Evolutionary conservation across 2,329 filamentous ascomycete genomes (phyloP).

Genomic region (Cercospora sp.): DNA sequence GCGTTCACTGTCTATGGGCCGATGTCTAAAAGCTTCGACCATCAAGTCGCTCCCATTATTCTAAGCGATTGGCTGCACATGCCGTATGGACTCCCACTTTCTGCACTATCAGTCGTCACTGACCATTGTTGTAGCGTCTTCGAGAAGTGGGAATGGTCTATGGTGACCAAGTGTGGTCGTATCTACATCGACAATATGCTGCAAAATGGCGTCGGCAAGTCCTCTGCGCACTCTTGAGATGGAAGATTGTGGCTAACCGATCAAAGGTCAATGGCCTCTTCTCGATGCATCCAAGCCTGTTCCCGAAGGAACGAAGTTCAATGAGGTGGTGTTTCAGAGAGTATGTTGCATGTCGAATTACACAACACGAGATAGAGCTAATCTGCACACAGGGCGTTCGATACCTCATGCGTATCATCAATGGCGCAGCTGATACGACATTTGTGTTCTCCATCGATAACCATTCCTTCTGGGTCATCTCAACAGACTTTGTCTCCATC

Average conservation of each 20-base stretch:
- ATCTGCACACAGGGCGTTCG: background rate
- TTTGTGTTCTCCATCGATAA: slow-evolving; percentile 49
- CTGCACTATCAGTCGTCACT: background rate
- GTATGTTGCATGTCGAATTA: background rate
- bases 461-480: slow-evolving; percentile 44
- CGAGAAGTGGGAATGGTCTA: slow-evolving; percentile 4
- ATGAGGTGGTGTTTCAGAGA: background rate
- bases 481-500: slow-evolving; percentile 43
- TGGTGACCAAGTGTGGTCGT: slow-evolving; percentile 2
- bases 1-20: slow-evolving; percentile 45
- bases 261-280: background rate
- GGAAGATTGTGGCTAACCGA: background rate
- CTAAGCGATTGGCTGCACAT: slow-evolving; percentile 46
- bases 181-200: slow-evolving; percentile 3
- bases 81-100: slow-evolving; percentile 29
- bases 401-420: slow-evolving; percentile 39
- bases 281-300: background rate
- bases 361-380: background rate
- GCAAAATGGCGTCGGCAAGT: background rate
- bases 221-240: background rate
- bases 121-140: background rate
- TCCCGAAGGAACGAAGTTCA: background rate
- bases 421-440: slow-evolving; percentile 43
- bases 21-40: slow-evolving; percentile 33
- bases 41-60: slow-evolving; percentile 41